Evolutionary conservation across 192 early-diverging fungal genomes (phyloP).

Genomic region (Entophlyctis luteolus): DNA sequence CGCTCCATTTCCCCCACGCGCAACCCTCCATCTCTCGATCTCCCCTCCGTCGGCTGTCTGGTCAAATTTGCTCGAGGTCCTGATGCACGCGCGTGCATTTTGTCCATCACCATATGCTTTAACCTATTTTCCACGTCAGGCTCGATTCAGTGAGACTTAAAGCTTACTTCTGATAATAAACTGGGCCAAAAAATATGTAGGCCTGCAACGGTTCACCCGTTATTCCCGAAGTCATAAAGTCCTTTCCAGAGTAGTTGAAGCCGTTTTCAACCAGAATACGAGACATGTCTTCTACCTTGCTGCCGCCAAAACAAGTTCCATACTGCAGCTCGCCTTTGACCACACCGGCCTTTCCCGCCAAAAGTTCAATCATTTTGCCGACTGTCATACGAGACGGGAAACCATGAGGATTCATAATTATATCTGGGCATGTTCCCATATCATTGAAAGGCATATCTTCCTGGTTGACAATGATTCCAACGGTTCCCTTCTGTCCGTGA

Average conservation of each 20-base stretch:
- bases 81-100: conserved; percentile 90
- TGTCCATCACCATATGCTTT: conserved; percentile 99
- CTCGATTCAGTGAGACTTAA: no score
- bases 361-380: conserved; percentile 97
- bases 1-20: conserved; percentile 98
- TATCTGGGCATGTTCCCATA: conserved; percentile 84
- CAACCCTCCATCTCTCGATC: conserved; percentile 93
- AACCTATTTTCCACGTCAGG: no score
- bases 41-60: conserved; percentile 95
- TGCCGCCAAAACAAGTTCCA: conserved; percentile 90
- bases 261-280: conserved; percentile 85
- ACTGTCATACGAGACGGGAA: conserved; percentile 99
- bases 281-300: conserved; percentile 95
- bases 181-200: conserved; percentile 95
- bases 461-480: conserved; percentile 93
- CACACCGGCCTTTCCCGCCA: conserved; percentile 94
- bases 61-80: conserved; percentile 90
- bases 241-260: conserved; percentile 95
- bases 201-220: conserved; percentile 83
- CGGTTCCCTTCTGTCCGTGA: conserved; percentile 97
- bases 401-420: conserved; percentile 99
- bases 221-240: conserved; percentile 87
- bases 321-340: conserved; percentile 88
- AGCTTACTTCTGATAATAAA: conserved; percentile 95
- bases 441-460: conserved; percentile 98